These are phyloP conservation scores for Aquilaria yunnanensis DNA, from an alignment of 345 rosid genomes.

Conservation along the genomic window DNA sequence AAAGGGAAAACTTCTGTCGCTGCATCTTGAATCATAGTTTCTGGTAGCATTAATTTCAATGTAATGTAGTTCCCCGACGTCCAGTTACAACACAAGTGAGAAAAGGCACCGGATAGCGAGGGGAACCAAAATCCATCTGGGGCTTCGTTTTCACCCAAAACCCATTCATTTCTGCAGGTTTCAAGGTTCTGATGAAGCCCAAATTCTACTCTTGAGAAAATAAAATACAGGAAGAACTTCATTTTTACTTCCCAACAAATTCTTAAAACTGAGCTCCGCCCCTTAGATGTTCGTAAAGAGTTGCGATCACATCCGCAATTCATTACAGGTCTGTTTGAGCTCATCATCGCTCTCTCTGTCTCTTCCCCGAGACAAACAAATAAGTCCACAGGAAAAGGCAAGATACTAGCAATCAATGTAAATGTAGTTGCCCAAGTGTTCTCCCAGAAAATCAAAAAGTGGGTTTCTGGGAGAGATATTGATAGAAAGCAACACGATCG, in stretches of 20 bases:
- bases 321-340: constrained; percentile 91
- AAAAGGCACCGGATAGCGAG: constrained; percentile 49
- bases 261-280: constrained; percentile 46
- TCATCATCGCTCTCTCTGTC: constrained; percentile 48
- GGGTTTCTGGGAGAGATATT: background rate
- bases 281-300: constrained; percentile 82
- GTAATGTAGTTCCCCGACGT: constrained; percentile 46
- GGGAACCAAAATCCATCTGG: constrained; percentile 27
- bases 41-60: too few relatives aligned
- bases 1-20: too few relatives aligned
- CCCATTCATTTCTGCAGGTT: background rate
- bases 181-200: background rate
- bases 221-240: background rate
- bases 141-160: constrained; percentile 17
- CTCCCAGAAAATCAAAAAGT: constrained; percentile 15
- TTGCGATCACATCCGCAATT: constrained; percentile 85
- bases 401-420: background rate
- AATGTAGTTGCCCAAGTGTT: constrained; percentile 42
- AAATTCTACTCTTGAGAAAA: background rate
- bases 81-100: constrained; percentile 23
- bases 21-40: too few relatives aligned
- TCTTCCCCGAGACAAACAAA: background rate
- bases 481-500: constrained; percentile 39
- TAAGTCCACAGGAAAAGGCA: background rate
- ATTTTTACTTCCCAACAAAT: too few relatives aligned